A percentile compares a stretch with the other conserved stretches of the same genome.
These are phyloP conservation scores for Ambrosia trifida DNA, from an alignment of 129 eudicot species.

Conservation along the genomic window DNA sequence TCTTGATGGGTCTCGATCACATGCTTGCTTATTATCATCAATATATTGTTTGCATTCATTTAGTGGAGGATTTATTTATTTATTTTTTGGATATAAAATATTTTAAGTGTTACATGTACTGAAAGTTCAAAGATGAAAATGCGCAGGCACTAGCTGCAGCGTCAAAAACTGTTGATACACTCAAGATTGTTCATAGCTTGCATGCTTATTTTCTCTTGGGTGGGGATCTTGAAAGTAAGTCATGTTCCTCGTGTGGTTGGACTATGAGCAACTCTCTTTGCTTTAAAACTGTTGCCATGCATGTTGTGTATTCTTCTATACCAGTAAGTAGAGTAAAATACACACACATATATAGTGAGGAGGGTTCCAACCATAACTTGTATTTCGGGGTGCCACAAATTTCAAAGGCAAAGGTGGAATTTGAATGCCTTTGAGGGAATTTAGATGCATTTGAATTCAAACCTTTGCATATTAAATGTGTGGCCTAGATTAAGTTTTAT, in stretches of 20 bases:
- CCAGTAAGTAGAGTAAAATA: background rate
- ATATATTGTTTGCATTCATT: too few species aligned
- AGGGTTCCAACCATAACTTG: too few species aligned
- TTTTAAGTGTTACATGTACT: too few species aligned
- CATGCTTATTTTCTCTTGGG: constrained; percentile 89
- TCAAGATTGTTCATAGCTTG: constrained; percentile 83
- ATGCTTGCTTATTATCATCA: too few species aligned
- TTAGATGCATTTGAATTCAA: too few species aligned
- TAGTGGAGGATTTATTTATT: too few species aligned
- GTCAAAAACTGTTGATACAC: constrained; percentile 90
- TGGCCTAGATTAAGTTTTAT: background rate
- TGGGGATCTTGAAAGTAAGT: constrained; percentile 89
- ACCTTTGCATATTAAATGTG: background rate
- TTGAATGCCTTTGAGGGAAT: too few species aligned
- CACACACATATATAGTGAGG: too few species aligned
- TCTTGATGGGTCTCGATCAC: too few species aligned
- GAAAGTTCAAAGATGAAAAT: background rate
- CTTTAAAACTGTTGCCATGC: background rate
- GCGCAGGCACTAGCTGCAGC: constrained; percentile 98
- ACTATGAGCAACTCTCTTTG: background rate
- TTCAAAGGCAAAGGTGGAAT: too few species aligned
- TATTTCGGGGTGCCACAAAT: too few species aligned
- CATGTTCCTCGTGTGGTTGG: constrained; percentile 11
- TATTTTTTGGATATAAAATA: too few species aligned
- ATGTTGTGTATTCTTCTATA: background rate